phyloP scores from a whole-genome alignment of 129 eudicot genomes.

The Apium graveolens region DNA sequence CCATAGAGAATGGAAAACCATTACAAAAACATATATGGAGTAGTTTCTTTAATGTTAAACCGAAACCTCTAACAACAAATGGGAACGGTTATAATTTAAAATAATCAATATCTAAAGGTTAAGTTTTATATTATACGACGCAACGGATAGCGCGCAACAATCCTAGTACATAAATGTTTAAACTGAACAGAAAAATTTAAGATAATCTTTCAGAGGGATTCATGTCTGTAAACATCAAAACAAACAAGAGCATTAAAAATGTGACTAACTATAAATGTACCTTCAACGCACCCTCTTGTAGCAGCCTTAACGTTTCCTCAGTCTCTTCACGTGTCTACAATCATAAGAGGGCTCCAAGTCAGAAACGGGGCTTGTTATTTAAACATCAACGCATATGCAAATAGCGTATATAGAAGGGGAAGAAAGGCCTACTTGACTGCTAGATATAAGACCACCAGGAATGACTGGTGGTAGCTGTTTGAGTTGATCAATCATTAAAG shows the following conservation, averaged over 20 bases:
- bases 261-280: slow-evolving; percentile 22
- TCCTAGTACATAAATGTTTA: background rate
- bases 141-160: too few species aligned
- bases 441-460: slow-evolving; percentile 65
- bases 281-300: slow-evolving; percentile 74
- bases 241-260: background rate
- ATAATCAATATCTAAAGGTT: too few species aligned
- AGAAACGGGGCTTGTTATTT: background rate
- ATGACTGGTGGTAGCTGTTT: slow-evolving; percentile 73
- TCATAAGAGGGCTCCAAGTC: slow-evolving; percentile 16
- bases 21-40: too few species aligned
- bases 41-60: too few species aligned
- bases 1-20: too few species aligned
- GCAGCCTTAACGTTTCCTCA: slow-evolving; percentile 48
- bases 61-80: too few species aligned
- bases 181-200: background rate
- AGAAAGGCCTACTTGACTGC: slow-evolving; percentile 60
- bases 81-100: too few species aligned
- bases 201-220: background rate
- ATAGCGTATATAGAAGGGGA: background rate
- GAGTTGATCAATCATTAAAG: slow-evolving; percentile 95
- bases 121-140: too few species aligned
- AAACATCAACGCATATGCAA: background rate
- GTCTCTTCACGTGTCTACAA: slow-evolving; percentile 67
- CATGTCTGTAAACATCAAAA: background rate